A percentile compares a stretch with the other conserved stretches of the same genome.
Evolutionary conservation across 768 basidiomycete genomes (phyloP).

Genomic region (Sarcomyxa edulis): DNA sequence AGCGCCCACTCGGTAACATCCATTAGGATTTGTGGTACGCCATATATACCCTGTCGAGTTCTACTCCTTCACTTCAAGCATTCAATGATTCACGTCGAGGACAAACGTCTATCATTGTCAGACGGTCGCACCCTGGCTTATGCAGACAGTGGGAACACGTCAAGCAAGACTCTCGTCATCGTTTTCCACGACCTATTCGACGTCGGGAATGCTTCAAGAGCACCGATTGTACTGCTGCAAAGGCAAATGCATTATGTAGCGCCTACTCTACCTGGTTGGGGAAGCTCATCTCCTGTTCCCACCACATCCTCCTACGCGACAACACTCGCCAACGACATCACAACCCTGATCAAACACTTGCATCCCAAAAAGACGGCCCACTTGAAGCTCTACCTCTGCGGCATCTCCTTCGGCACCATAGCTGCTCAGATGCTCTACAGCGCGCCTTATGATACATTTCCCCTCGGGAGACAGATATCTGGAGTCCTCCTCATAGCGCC

Average conservation of each 20-base stretch:
- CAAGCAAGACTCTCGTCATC: constrained; percentile 43
- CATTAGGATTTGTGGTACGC: not conserved
- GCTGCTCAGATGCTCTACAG: constrained; percentile 55
- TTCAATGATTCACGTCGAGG: constrained; percentile 24
- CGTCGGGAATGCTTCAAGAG: constrained; percentile 35
- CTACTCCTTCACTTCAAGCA: not conserved
- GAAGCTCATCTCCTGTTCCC: constrained; percentile 39
- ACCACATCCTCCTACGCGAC: constrained; percentile 30
- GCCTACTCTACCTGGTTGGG: constrained; percentile 58
- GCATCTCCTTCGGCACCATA: constrained; percentile 49
- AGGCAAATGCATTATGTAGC: constrained; percentile 40
- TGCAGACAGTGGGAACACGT: constrained; percentile 43
- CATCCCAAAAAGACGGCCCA: constrained; percentile 32
- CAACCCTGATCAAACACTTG: constrained; percentile 42
- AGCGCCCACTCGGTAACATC: not conserved
- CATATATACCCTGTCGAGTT: not conserved
- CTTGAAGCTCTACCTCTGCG: constrained; percentile 44
- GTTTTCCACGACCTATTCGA: constrained; percentile 54
- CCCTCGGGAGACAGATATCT: constrained; percentile 37
- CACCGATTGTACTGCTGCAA: constrained; percentile 28
- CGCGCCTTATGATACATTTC: constrained; percentile 44
- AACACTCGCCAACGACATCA: constrained; percentile 37
- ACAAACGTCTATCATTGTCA: constrained; percentile 31
- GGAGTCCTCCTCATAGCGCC: constrained; percentile 45
- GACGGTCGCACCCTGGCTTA: constrained; percentile 51